Percentiles rank a stretch among this genome's conserved stretches.
These are phyloP conservation scores for Linnemannia schmuckeri DNA, from an alignment of 192 early-diverging fungal species.

Conservation along the genomic window DNA sequence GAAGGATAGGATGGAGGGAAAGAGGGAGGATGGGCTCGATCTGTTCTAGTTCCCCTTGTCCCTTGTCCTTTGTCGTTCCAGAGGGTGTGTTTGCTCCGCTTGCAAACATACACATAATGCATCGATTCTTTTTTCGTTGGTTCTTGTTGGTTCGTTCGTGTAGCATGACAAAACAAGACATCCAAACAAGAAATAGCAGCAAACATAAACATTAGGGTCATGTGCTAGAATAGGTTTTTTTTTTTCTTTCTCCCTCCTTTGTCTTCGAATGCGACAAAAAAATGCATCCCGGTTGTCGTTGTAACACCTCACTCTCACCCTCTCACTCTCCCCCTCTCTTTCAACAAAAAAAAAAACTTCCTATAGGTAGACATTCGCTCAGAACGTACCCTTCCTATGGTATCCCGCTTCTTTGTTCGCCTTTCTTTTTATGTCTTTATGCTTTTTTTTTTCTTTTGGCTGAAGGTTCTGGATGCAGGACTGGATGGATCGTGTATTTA, in stretches of 20 bases:
- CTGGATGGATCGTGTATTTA: no score
- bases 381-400: neutral
- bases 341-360: neutral
- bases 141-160: constrained; percentile 3
- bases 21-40: neutral
- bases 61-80: neutral
- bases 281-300: no score
- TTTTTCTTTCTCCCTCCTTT: no score
- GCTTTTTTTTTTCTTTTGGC: neutral
- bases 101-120: neutral
- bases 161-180: constrained; percentile 6
- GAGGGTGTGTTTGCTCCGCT: neutral
- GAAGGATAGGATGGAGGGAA: no score
- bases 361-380: neutral
- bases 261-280: no score
- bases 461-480: neutral
- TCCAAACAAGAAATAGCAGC: neutral
- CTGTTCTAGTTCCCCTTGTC: neutral
- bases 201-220: no score
- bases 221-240: no score
- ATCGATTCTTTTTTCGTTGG: neutral
- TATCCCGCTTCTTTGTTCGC: neutral
- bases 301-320: neutral
- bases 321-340: neutral
- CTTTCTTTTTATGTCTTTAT: neutral